phyloP scores from a whole-genome alignment of 2,329 filamentous ascomycete genomes.

The Alternaria sp. region DNA sequence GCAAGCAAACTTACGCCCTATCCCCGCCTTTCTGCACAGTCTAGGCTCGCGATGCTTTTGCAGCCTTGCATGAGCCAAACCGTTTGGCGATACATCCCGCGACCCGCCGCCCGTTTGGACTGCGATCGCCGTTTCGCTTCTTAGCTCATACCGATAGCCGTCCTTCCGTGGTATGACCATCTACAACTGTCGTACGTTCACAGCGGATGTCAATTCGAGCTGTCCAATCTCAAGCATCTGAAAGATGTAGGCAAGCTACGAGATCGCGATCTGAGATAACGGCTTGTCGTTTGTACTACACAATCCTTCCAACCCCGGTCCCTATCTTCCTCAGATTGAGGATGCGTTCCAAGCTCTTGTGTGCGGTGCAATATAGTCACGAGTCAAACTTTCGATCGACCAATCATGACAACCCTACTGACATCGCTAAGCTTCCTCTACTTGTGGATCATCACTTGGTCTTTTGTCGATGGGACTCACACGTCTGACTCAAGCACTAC shows the following conservation, averaged over 20 bases:
- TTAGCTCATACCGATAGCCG: not conserved
- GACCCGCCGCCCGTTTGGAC: not conserved
- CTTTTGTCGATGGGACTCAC: not conserved
- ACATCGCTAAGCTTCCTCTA: not conserved
- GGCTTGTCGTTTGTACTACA: not conserved
- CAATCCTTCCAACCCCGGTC: too few species aligned
- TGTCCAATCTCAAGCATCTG: not conserved
- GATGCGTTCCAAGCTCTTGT: not conserved
- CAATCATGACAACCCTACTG: not conserved
- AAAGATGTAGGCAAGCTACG: not conserved
- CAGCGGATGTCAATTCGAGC: not conserved
- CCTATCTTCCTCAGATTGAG: not conserved
- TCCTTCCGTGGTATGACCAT: not conserved
- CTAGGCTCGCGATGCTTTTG: not conserved
- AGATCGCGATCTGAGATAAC: not conserved
- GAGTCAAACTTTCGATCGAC: not conserved
- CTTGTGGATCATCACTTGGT: not conserved
- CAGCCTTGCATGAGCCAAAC: not conserved
- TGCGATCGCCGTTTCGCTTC: not conserved
- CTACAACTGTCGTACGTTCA: not conserved
- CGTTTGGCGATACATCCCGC: not conserved
- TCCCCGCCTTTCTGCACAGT: not conserved
- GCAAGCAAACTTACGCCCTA: slow-evolving; percentile 1
- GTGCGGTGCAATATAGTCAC: not conserved
- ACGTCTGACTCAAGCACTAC: not conserved